Base-by-base conservation (phyloP, 805 yeast genomes). In the Barnettozyma salicaria region DNA sequence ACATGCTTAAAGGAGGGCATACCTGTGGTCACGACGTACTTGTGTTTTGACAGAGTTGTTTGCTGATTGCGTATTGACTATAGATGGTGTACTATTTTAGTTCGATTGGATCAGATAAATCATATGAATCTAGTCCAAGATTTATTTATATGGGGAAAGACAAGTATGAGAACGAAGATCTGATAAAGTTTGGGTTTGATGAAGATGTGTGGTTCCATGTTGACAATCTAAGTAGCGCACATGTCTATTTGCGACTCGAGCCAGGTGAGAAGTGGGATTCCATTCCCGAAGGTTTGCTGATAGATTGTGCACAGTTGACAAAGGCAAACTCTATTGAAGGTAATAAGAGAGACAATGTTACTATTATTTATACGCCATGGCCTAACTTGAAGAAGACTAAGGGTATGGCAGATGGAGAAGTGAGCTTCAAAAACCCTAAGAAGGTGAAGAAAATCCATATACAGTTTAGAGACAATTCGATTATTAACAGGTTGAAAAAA, bases 151-250 rank as follows among this genome's bases (percentile, higher is more conserved):
- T 80, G 78, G 94, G 94, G 4, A 76, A 71, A 50, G 84, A 85
- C 55, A 82, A 81, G 56, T 65, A 68, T 36, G 94, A 85, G 59
- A 84, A 77, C 47, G 81, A 75, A 47, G 58, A 62, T 18, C 55
- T 78, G 36, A 72, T 84, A 39, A 76, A 75, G 52, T 70, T 74
- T 48, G 84, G 89, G 1, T 70, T 72, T 43, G 77, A 76, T 19
- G 72, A 72, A 40, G 79, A 82, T 53, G 61, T 81, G 4, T 84
- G 94, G 90, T 84, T 85, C 52, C 94, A 83, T 56, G 87, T 80
- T 7, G 89, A 81, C 47, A 80, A 78, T 45, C 64, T 76, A 32
- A 78, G 87, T 4, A 78, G 87, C 30, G 92, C 89, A 0, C 95
- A 85, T 54, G 69, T 85, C 8, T 85, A 85, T 49, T 60, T 82